Evolutionary conservation across 2,329 filamentous ascomycete genomes (phyloP).

Genomic region (Ambrosiella beaveri): DNA sequence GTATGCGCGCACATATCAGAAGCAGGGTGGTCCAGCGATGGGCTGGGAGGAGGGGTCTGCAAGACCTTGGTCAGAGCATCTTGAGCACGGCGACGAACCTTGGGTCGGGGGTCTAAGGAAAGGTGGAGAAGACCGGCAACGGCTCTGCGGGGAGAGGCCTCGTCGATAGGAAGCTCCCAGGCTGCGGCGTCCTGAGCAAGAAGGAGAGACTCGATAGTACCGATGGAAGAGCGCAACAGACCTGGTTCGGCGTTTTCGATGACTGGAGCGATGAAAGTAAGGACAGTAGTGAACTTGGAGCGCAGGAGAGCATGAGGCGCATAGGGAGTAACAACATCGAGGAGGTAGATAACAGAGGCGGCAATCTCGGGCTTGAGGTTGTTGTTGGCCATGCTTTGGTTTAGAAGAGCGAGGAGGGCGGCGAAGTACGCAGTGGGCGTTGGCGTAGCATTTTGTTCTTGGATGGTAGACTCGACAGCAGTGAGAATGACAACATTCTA

Average conservation of each 20-base stretch:
- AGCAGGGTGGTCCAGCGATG: slow-evolving; percentile 82
- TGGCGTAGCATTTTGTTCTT: slow-evolving; percentile 66
- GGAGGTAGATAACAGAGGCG: slow-evolving; percentile 79
- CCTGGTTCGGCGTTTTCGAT: slow-evolving; percentile 71
- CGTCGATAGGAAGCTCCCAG: slow-evolving; percentile 71
- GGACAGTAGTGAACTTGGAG: slow-evolving; percentile 87
- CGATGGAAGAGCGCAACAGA: slow-evolving; percentile 71
- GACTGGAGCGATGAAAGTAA: slow-evolving; percentile 69
- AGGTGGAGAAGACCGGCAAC: slow-evolving; percentile 74
- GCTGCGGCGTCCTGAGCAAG: slow-evolving; percentile 72
- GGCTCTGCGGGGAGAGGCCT: slow-evolving; percentile 73
- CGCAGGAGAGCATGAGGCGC: slow-evolving; percentile 74
- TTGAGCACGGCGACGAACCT: slow-evolving; percentile 84
- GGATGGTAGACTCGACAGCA: slow-evolving; percentile 82
- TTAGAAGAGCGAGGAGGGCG: slow-evolving; percentile 75
- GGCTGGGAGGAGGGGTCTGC: slow-evolving; percentile 72
- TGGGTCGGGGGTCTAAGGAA: slow-evolving; percentile 72
- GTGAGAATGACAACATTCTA: slow-evolving; percentile 74
- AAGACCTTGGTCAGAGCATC: slow-evolving; percentile 75
- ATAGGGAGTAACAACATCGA: slow-evolving; percentile 77
- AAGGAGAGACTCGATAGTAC: slow-evolving; percentile 81
- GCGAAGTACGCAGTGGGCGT: slow-evolving; percentile 90
- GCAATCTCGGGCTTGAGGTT: slow-evolving; percentile 67
- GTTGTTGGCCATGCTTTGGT: slow-evolving; percentile 52
- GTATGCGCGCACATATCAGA: slow-evolving; percentile 93